A percentile compares a stretch with the other conserved stretches of the same genome.
Evolutionary conservation across 2,329 filamentous ascomycete species (phyloP).

Genomic region (Penicillium sp.): DNA sequence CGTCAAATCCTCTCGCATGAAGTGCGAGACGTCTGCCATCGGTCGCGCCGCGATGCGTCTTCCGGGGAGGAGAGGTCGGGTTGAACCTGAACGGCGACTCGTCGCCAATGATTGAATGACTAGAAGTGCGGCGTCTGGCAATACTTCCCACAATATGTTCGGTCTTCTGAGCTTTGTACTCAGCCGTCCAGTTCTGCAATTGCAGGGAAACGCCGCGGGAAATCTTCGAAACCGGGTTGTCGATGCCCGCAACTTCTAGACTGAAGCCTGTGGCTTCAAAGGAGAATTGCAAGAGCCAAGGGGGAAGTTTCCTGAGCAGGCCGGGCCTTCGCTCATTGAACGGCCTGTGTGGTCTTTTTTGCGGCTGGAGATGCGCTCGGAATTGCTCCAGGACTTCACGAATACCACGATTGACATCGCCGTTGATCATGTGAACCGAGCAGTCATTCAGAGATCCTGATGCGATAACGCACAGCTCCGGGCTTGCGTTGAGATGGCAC

Average conservation of each 20-base stretch:
- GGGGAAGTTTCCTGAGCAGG: conserved; percentile 70
- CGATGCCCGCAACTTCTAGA: conserved; percentile 82
- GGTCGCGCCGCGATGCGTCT: conserved; percentile 41
- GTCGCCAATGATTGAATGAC: conserved; percentile 60
- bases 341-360: conserved; percentile 49
- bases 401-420: conserved; percentile 87
- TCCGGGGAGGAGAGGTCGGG: conserved; percentile 45
- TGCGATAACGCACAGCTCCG: conserved; percentile 75
- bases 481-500: conserved; percentile 73
- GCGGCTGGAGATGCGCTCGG: conserved; percentile 60
- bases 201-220: conserved; percentile 79
- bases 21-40: conserved; percentile 79
- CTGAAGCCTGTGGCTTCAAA: conserved; percentile 86
- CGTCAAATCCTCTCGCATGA: conserved; percentile 77
- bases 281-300: conserved; percentile 78
- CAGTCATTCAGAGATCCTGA: conserved; percentile 79
- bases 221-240: conserved; percentile 73
- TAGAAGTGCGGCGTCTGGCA: conserved; percentile 67
- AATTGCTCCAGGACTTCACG: conserved; percentile 86
- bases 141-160: conserved; percentile 46
- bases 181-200: conserved; percentile 77
- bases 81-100: conserved; percentile 53
- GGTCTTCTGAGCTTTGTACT: conserved; percentile 77
- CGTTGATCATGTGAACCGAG: conserved; percentile 79
- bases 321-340: conserved; percentile 53